Conservation (phyloP, 805 yeast genomes). For the Grigorovia jiainica region DNA sequence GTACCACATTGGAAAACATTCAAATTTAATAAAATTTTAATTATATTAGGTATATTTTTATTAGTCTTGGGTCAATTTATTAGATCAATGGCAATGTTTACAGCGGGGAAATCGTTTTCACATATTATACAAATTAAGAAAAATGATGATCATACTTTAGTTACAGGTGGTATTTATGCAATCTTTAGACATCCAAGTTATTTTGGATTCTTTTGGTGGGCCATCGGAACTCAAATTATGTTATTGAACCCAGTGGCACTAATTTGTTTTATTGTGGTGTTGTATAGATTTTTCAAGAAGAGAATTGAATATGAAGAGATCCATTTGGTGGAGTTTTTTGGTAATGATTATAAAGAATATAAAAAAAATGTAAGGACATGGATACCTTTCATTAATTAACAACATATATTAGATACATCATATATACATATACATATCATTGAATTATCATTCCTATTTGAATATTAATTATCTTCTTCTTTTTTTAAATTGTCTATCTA, state of each 20-base stretch:
- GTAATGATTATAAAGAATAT: constrained; percentile 51
- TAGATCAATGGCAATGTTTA: constrained; percentile 74
- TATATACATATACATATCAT: too few species aligned
- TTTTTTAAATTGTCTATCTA: too few species aligned
- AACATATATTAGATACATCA: too few species aligned
- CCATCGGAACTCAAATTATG: constrained; percentile 70
- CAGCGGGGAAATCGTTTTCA: constrained; percentile 79
- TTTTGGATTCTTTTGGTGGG: constrained; percentile 90
- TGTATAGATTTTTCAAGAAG: constrained; percentile 58
- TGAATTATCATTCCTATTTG: too few species aligned
- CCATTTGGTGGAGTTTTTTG: constrained; percentile 59
- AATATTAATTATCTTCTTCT: too few species aligned
- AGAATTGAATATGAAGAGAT: constrained; percentile 69
- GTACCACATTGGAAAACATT: constrained; percentile 32
- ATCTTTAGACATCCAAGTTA: constrained; percentile 80
- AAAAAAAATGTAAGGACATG: constrained; percentile 39
- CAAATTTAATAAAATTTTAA: constrained; percentile 7
- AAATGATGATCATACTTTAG: constrained; percentile 48
- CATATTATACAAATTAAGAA: constrained; percentile 59
- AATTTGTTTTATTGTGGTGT: constrained; percentile 41
- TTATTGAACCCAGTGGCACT: constrained; percentile 57
- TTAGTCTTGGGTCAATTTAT: constrained; percentile 53
- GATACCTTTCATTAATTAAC: constrained; percentile 54
- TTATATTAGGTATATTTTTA: constrained; percentile 36
- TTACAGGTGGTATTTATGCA: constrained; percentile 65